Percentiles rank a stretch among this genome's conserved stretches.
Evolutionary conservation across 805 yeast species (phyloP).

Genomic region (Starmerella roubikii): DNA sequence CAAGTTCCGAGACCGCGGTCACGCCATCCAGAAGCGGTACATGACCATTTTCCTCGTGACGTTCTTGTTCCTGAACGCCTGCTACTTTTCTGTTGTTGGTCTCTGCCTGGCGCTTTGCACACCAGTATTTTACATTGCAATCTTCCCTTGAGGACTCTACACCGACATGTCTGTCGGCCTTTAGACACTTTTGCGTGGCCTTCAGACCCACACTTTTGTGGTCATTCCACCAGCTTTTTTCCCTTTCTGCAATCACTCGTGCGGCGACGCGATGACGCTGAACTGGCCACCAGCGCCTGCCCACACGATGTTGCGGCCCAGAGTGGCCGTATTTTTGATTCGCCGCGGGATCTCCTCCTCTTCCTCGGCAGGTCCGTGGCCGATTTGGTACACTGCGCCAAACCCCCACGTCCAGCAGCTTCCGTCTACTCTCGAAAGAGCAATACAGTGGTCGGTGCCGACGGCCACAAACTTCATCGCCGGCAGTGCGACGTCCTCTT

Average conservation of each 20-base stretch:
- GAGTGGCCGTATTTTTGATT: conserved; percentile 88
- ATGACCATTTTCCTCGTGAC: too few species aligned
- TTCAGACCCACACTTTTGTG: too few species aligned
- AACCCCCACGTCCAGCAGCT: conserved; percentile 92
- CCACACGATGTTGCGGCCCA: conserved; percentile 50
- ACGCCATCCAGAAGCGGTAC: too few species aligned
- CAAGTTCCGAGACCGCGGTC: too few species aligned
- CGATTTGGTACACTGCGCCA: conserved; percentile 92
- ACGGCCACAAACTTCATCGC: conserved; percentile 48
- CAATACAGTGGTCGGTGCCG: conserved; percentile 89
- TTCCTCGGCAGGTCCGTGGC: conserved; percentile 71
- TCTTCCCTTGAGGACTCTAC: too few species aligned
- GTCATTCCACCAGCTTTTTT: neutral
- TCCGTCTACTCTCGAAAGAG: conserved; percentile 64
- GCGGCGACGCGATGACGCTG: conserved; percentile 67
- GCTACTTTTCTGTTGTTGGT: too few species aligned
- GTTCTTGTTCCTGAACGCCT: too few species aligned
- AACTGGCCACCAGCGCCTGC: conserved; percentile 97
- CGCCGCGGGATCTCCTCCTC: conserved; percentile 82
- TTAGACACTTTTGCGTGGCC: too few species aligned
- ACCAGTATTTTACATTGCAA: too few species aligned
- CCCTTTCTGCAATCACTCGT: too few species aligned
- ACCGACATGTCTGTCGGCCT: too few species aligned
- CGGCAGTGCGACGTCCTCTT: conserved; percentile 33
- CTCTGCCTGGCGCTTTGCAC: too few species aligned